Evolutionary conservation across 1,284 basidiomycete genomes (phyloP).

Genomic region (Ceraceosorus bombacis): DNA sequence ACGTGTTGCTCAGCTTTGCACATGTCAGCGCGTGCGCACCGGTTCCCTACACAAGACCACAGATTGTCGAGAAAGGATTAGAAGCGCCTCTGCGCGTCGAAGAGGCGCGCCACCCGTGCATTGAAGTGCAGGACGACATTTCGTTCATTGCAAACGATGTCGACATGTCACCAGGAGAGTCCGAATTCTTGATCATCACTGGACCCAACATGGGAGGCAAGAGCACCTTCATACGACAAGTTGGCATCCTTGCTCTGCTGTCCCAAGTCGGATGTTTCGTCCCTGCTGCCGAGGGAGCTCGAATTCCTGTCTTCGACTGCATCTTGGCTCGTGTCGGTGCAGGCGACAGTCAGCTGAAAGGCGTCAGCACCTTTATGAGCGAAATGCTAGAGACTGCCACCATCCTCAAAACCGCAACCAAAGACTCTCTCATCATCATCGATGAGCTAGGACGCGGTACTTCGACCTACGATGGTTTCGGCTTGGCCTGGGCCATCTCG

Average conservation of each 20-base stretch:
- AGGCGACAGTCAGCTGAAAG: conserved; percentile 93
- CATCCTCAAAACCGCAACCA: conserved; percentile 79
- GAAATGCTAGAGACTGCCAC: conserved; percentile 98
- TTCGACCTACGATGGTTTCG: conserved; percentile 96
- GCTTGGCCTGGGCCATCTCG: conserved; percentile 96
- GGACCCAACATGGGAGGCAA: conserved; percentile 84
- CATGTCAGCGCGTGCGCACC: conserved; percentile 82
- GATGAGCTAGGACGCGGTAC: conserved; percentile 98
- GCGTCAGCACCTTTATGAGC: conserved; percentile 98
- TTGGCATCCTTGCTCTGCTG: conserved; percentile 78
- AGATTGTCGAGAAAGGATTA: conserved; percentile 33
- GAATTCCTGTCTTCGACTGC: conserved; percentile 88
- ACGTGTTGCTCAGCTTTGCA: conserved; percentile 81
- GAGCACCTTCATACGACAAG: conserved; percentile 84
- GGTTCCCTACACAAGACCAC: conserved; percentile 77
- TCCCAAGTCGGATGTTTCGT: conserved; percentile 93
- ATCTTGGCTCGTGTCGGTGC: conserved; percentile 93
- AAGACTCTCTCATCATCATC: conserved; percentile 91
- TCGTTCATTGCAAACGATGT: conserved; percentile 93
- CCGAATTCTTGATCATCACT: conserved; percentile 83
- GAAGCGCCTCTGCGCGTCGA: conserved; percentile 17
- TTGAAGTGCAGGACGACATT: conserved; percentile 92
- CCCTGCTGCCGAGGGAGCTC: conserved; percentile 60
- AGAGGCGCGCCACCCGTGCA: conserved; percentile 71
- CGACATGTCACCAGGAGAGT: conserved; percentile 69